Conservation (phyloP, 345 rosid species). For the Salix viminalis region DNA sequence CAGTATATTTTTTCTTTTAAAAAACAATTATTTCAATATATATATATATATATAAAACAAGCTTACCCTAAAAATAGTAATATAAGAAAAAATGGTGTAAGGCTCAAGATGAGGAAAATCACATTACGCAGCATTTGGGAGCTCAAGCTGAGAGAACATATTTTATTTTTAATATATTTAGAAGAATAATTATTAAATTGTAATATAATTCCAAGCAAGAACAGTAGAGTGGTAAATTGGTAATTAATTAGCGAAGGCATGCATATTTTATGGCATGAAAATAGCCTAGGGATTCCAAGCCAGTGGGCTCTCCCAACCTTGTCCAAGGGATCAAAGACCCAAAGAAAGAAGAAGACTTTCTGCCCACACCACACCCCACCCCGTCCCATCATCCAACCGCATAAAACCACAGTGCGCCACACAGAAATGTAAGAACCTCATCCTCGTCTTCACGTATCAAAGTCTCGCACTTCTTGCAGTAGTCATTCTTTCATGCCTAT, state of each 20-base stretch:
- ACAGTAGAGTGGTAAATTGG: no score
- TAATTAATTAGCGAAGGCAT: not conserved
- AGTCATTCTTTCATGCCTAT: not conserved
- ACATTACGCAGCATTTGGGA: no score
- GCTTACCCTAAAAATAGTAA: no score
- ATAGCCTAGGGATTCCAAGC: slow-evolving; percentile 30
- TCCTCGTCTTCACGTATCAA: not conserved
- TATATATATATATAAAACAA: no score
- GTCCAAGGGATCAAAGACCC: not conserved
- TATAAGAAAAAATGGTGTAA: no score
- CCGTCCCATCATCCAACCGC: not conserved
- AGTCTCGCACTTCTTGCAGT: not conserved
- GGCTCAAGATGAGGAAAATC: no score
- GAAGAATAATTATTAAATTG: no score
- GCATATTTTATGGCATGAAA: not conserved
- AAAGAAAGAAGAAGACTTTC: not conserved
- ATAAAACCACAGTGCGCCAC: not conserved
- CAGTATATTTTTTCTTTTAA: no score
- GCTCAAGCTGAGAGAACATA: no score
- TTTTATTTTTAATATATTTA: no score
- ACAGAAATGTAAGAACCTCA: not conserved
- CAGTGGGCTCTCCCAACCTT: slow-evolving; percentile 23
- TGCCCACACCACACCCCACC: not conserved
- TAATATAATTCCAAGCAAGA: no score
- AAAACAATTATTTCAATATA: no score